A percentile compares a stretch with the other conserved stretches of the same genome.
Conservation (phyloP, 345 rosid genomes). For the Citrus hindsii region DNA sequence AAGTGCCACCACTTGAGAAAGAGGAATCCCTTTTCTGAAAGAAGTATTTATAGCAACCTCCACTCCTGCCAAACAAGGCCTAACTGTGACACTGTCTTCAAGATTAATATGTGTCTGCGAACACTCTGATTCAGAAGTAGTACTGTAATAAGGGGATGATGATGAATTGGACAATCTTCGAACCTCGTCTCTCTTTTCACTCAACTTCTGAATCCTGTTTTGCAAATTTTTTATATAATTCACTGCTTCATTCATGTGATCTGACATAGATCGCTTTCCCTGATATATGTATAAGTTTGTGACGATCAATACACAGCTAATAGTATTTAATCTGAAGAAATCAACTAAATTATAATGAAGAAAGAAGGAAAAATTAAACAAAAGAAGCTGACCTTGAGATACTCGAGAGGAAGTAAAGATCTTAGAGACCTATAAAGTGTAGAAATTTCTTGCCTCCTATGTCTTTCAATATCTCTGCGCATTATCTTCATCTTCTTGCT, state of each 20-base stretch:
- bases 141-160: too few relatives aligned
- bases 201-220: constrained; percentile 25
- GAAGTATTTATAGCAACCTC: constrained; percentile 31
- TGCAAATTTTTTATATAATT: constrained; percentile 37
- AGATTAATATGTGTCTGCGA: constrained; percentile 1
- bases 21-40: constrained; percentile 18
- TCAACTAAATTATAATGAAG: neutral
- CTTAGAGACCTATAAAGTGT: constrained; percentile 29
- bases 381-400: constrained; percentile 33
- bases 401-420: constrained; percentile 31
- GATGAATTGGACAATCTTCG: constrained; percentile 9
- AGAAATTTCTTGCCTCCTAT: constrained; percentile 47
- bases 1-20: constrained; percentile 29
- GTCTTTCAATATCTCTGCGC: constrained; percentile 40
- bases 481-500: constrained; percentile 25
- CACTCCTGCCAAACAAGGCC: constrained; percentile 28
- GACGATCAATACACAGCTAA: too few relatives aligned
- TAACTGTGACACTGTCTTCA: constrained; percentile 20
- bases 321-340: too few relatives aligned
- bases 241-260: constrained; percentile 42
- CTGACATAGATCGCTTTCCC: constrained; percentile 50
- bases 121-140: neutral
- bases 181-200: constrained; percentile 35
- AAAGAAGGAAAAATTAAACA: neutral
- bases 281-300: neutral